Base-by-base conservation (phyloP, 768 basidiomycete species). In the Lactifluus subvellereus region DNA sequence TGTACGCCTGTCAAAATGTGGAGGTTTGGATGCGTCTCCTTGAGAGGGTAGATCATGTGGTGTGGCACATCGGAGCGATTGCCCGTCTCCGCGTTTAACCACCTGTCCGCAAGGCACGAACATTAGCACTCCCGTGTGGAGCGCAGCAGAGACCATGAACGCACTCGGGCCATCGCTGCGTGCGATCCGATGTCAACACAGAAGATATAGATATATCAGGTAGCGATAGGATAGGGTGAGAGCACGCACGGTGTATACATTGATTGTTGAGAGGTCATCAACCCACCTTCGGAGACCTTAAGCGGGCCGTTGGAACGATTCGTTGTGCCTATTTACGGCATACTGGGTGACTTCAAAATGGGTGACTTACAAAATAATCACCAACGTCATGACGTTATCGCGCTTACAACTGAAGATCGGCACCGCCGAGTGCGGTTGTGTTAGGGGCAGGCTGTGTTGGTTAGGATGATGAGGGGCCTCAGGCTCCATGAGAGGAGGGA, bases 121-220 rank as follows among this genome's bases (percentile, higher is more conserved):
- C n/a, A 30, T 54, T 30, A 57, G 27, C 40, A 38, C 43, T n/a
- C 30, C 13, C 7, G 6, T 51, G 3, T 27, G 14, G 9, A 27
- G 27, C 18, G 13, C 35, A 1, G 18, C 8, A 16, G 35, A 0
- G 16, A 42, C 13, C 14, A 14, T 49, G 43, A 2, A 66, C 76
- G 64, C 61, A 84, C 84, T 79, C 83, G 55, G 75, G 75, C 82
- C 83, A 85, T 71, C 77, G 73, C 84, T 86, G 22, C 47, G 32
- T 0, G 62, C 55, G 71, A 14, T 69, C 16, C 18, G 22, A 11
- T 37, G 10, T 20, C 59, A 60, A 35, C 14, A 8, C 3, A 32
- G n/a, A 14, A 4, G 18, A 22, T 33, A 22, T 22, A 22, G 22
- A 22, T 22, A 13, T 4, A 43, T 27, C 11, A 30, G 35, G 35